phyloP scores from a whole-genome alignment of 108 stramenopile genomes.

The Epithemia pelagica region DNA sequence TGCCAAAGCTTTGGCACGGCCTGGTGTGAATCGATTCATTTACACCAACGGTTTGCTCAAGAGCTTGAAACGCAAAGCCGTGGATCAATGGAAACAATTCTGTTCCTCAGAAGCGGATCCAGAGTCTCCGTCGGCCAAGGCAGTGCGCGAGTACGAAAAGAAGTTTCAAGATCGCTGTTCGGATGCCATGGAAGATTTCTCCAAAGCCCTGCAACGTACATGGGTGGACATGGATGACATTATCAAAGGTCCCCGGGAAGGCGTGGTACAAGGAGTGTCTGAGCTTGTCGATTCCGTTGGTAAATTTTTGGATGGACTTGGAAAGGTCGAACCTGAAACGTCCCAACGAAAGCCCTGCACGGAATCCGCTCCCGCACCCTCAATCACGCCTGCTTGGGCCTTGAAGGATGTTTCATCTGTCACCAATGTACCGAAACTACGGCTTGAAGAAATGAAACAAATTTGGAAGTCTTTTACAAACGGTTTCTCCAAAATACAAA shows the following conservation, averaged over 20 bases:
- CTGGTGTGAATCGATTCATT: constrained; percentile 51
- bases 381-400: background rate
- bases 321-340: background rate
- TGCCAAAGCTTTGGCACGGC: constrained; percentile 33
- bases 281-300: background rate
- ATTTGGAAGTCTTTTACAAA: background rate
- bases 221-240: background rate
- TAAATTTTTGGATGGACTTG: background rate
- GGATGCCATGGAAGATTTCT: background rate
- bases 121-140: background rate
- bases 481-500: background rate
- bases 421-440: background rate
- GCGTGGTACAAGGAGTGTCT: background rate
- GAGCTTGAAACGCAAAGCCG: constrained; percentile 38
- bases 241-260: background rate
- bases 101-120: constrained; percentile 24
- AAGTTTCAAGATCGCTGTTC: background rate
- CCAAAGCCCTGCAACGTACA: background rate
- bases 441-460: background rate
- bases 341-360: background rate
- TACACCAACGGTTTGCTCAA: constrained; percentile 49
- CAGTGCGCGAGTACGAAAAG: background rate
- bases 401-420: background rate
- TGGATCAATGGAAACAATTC: constrained; percentile 31
- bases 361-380: background rate